Conservation (phyloP, 2,329 filamentous ascomycete species). For the Exophiala alcalophila region DNA sequence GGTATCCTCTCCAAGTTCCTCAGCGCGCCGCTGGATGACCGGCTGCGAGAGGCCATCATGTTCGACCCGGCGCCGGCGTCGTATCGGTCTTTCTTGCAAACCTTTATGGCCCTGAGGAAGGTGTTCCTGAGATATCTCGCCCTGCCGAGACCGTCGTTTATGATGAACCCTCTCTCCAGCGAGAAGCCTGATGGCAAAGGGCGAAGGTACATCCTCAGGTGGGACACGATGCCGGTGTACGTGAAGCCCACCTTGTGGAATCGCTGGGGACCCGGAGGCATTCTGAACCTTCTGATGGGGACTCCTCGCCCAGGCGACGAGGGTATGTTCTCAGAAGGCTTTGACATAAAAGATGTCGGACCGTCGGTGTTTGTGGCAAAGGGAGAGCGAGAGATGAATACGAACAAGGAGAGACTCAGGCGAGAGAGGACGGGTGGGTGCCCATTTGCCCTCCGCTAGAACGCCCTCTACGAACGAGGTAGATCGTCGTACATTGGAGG, state of each 20-base stretch:
- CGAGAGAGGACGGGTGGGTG: slow-evolving; percentile 45
- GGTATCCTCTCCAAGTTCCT: slow-evolving; percentile 52
- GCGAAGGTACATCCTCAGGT: slow-evolving; percentile 51
- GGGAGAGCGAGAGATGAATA: slow-evolving; percentile 51
- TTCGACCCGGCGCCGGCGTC: slow-evolving; percentile 44
- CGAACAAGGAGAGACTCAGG: slow-evolving; percentile 39
- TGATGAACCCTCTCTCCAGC: slow-evolving; percentile 40
- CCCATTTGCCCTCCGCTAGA: slow-evolving; percentile 45
- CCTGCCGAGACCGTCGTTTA: slow-evolving; percentile 52
- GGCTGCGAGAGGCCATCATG: slow-evolving; percentile 64
- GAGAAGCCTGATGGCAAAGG: slow-evolving; percentile 52
- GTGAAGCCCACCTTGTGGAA: slow-evolving; percentile 58
- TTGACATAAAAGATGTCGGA: slow-evolving; percentile 57
- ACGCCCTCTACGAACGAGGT: too few relatives aligned
- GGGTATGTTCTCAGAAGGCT: slow-evolving; percentile 48
- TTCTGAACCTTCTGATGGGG: slow-evolving; percentile 48
- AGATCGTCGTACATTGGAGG: background rate
- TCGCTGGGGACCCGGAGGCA: slow-evolving; percentile 59
- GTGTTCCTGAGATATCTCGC: slow-evolving; percentile 57
- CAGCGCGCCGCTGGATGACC: slow-evolving; percentile 61
- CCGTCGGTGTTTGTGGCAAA: slow-evolving; percentile 55
- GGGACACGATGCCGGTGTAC: slow-evolving; percentile 65
- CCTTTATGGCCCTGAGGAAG: slow-evolving; percentile 52
- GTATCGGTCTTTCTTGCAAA: slow-evolving; percentile 42
- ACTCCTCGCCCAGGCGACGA: slow-evolving; percentile 49